Base-by-base conservation (phyloP, 139 green algal genomes). In the Pleodorina starrii region DNA sequence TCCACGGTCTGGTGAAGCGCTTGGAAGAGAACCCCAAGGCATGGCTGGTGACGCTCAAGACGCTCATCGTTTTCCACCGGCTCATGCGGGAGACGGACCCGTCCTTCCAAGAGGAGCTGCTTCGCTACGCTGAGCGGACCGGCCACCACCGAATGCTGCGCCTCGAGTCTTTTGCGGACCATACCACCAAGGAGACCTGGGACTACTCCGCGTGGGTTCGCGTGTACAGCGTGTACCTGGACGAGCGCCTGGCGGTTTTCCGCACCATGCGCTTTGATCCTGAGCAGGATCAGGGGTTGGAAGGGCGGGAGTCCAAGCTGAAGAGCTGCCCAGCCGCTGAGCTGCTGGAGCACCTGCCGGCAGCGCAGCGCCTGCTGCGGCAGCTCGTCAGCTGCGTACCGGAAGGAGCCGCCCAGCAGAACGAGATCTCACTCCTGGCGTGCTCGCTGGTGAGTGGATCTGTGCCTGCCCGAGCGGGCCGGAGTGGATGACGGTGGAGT, bases 141-240 rank as follows among this genome's bases (percentile, higher is more conserved):
- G 91, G 91, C 19, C 72, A 83, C 21, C 93, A 93, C 42, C 93
- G 93, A 21, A 60, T 96, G 69, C 86, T 98, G 77, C 87, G 91
- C 63, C 92, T 97, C 73, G 95, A 98, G 80, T 93, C 92, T 68
- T 98, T 92, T 59, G 91, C 91, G 4, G 93, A 95, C 80, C 93
- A 94, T 75, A 92, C 85, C 27, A 94, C 88, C 5, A 92, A 93
- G 80, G 93, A 96, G 27, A 93, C 92, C 0, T 97, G 95, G 96
- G 97, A 99, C 87, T 97, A 95, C 73, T 97, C 92, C 7, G 97
- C 97, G 43, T 99, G 94, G 94, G 94, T 99, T 80, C 95, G 97
- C 12, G 96, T 94, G 3, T 99, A 99, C 91, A 96, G 94, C 59
- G 92, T 96, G 51, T 99, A 98, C 94, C 88, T 99, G 82, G 97